Evolutionary conservation across 768 basidiomycete genomes (phyloP).

Genomic region (Pisolithus albus): DNA sequence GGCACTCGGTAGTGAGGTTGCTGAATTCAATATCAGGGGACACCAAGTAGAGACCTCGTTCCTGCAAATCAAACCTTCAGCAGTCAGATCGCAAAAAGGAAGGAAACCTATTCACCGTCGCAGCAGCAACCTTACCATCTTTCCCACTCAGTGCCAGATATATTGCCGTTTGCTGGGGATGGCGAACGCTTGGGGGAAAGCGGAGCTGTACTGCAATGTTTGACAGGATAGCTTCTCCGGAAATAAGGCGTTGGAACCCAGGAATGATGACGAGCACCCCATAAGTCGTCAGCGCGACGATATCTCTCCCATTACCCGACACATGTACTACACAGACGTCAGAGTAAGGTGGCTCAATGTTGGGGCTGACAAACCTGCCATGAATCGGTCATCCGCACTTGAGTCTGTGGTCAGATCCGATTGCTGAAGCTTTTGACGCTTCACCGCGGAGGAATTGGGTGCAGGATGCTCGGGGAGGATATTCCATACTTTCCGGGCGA

Average conservation of each 20-base stretch:
- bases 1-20: constrained; percentile 19
- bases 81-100: not conserved
- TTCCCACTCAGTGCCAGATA: constrained; percentile 44
- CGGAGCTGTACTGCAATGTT: constrained; percentile 25
- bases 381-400: constrained; percentile 11
- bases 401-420: not conserved
- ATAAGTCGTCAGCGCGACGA: constrained; percentile 24
- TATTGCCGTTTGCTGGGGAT: constrained; percentile 23
- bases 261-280: constrained; percentile 23
- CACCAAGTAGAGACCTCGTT: constrained; percentile 19
- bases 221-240: constrained; percentile 35
- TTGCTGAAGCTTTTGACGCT: constrained; percentile 17
- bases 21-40: constrained; percentile 20
- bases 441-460: constrained; percentile 8
- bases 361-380: constrained; percentile 19
- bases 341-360: not conserved
- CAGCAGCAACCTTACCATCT: constrained; percentile 37
- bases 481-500: constrained; percentile 30
- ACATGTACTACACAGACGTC: constrained; percentile 30
- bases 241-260: constrained; percentile 21
- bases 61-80: not conserved
- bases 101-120: constrained; percentile 34
- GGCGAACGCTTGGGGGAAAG: constrained; percentile 13
- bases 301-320: constrained; percentile 39
- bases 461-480: constrained; percentile 16